Evolutionary conservation across 164 flowering plant species (phyloP), one percentile per base, ranked within the genome.

Genomic region (Berberis thunbergii): DNA sequence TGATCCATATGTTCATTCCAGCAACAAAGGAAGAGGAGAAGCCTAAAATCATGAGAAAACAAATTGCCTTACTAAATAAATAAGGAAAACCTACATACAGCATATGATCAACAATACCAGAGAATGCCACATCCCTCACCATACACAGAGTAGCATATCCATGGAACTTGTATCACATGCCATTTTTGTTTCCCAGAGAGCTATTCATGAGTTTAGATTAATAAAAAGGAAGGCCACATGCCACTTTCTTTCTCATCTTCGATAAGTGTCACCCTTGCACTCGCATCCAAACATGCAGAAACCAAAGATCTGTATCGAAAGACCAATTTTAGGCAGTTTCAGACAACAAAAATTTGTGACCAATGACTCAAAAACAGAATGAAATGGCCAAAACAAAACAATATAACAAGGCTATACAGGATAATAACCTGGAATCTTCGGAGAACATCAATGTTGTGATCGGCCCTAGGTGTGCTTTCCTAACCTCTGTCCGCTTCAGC

Each of bases 381-480:
- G 26, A 63, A 62, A 43, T 13, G n/a, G 40, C 43, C 2, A 42
- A 8, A 8, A 42, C 6, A 3, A 10, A 11, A 62, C 56, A 69
- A 5, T 46, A 43, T 41, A 26, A 56, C 13, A 41, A 54, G 58
- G 55, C 3, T 49, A 6, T 59, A 41, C 54, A 65, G 4, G 41
- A 63, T 12, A 55, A 26, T 39, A 58, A 41, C 98, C 96, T 91
- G 70, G 93, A 84, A 80, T 89, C 95, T 42, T 53, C 74, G 43
- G 96, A 86, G 77, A 91, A 94, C 52, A 68, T 63, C 75, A 90
- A 59, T 46, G 89, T 75, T 11, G 98, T 94, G 43, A 89, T 88
- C 53, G 84, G 62, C 56, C 87, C 95, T 54, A 88, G 78, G 72
- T 90, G 97, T 58, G 98, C 96, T 72, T 77, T 87, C 60, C 61